These are phyloP conservation scores for Arthonia radiata DNA, from an alignment of 495 filamentous ascomycete species.

Conservation along the genomic window DNA sequence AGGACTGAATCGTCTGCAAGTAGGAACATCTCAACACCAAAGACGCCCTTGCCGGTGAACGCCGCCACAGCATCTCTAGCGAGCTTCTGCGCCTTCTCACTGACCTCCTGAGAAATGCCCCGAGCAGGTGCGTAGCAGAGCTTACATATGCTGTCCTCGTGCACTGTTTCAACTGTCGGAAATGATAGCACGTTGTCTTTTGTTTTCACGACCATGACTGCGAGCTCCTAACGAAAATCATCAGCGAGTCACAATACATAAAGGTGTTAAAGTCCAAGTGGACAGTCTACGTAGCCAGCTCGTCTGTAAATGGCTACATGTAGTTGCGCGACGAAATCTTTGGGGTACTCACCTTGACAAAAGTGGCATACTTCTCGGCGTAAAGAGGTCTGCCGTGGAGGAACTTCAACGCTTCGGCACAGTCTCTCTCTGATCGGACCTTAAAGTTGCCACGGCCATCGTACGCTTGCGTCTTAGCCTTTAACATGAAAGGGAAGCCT, in stretches of 20 bases:
- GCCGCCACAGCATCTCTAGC: constrained; percentile 54
- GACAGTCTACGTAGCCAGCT: too few relatives aligned
- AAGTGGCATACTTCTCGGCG: constrained; percentile 85
- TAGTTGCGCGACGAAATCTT: too few relatives aligned
- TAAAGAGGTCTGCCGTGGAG: constrained; percentile 54
- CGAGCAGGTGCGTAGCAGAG: constrained; percentile 72
- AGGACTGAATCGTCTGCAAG: constrained; percentile 45
- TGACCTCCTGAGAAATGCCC: constrained; percentile 32
- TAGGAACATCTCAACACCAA: constrained; percentile 92
- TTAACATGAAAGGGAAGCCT: constrained; percentile 84
- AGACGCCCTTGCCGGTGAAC: constrained; percentile 75
- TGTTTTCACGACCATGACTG: constrained; percentile 87
- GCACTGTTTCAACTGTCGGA: constrained; percentile 79
- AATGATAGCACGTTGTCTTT: constrained; percentile 56
- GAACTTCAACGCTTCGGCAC: constrained; percentile 38
- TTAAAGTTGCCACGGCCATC: constrained; percentile 83
- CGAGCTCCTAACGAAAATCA: too few relatives aligned
- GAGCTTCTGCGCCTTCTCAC: constrained; percentile 43
- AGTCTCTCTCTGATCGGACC: constrained; percentile 39
- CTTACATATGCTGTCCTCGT: constrained; percentile 90
- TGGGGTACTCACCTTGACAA: too few relatives aligned
- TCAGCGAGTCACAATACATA: too few relatives aligned
- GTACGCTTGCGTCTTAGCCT: constrained; percentile 78
- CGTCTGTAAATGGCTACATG: too few relatives aligned
- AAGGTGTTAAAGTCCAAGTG: constrained; percentile 53